Evolutionary conservation across 768 basidiomycete species (phyloP), one percentile per base, ranked within the genome.

Genomic region (Tubosaeta brunneosetosa): DNA sequence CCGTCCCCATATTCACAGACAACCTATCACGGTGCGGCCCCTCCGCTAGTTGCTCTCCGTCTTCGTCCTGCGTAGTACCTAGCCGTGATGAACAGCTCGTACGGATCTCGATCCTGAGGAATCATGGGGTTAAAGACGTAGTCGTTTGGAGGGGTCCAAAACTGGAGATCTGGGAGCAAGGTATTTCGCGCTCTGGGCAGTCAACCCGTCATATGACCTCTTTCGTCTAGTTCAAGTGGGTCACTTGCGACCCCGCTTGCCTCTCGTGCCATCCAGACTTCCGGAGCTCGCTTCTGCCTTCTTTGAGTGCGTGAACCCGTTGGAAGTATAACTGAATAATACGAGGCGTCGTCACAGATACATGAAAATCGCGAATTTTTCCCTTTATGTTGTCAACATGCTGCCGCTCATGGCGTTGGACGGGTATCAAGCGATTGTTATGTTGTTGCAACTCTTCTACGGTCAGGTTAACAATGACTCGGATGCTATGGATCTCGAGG

Each of bases 351-450:
- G n/a, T 29, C 11, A 50, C 57, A 87, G 88, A 55, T 88, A 88
- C 54, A 67, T 84, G 53, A 69, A 73, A 32, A 79, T 81, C 61
- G 76, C 88, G 2, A 82, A 84, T n/a, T 66, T 93, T 31, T 92
- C 90, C 3, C 73, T 94, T 2, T 92, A 81, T 66, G 69, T 92
- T 52, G 84, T 94, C 73, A 94, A 94, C 65, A 77, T 90, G 26
- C 74, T 94, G 22, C 91, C 92, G 0, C 64, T 93, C 32, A 79
- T 80, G 3, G 71, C 73, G 44, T 73, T 94, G 17, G 92, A 94
- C 55, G 92, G 92, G 26, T 69, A 75, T 8, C 78, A 84, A 57
- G 70, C 87, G 17, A 72, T 91, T 9, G 64, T 61, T 9, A 61
- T 57, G 26, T 50, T 70, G 34, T 50, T 70, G 12, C 67, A 72